A percentile compares a stretch with the other conserved stretches of the same genome.
Conservation (phyloP, 768 basidiomycete species). For the Strobilomyces confusus region DNA sequence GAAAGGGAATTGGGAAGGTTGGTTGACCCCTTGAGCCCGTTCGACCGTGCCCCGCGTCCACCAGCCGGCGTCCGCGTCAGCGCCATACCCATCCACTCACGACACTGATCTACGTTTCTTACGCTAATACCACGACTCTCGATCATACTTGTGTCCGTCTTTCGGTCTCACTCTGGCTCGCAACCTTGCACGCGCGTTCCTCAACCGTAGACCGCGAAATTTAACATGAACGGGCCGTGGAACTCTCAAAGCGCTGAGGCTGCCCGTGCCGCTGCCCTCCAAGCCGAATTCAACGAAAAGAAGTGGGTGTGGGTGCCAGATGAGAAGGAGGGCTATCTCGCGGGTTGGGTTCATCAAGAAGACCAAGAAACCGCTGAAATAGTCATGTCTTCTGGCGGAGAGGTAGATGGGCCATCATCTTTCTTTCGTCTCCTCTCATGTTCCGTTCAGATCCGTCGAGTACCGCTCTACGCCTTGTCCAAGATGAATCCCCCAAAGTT, state of each 20-base stretch:
- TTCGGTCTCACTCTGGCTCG: conserved; percentile 2
- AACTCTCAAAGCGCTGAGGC: conserved; percentile 61
- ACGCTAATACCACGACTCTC: not conserved
- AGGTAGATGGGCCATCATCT: conserved; percentile 45
- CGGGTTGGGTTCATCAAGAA: conserved; percentile 90
- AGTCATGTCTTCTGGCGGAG: conserved; percentile 78
- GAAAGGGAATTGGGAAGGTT: not conserved
- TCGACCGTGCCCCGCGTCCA: not conserved
- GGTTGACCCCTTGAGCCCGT: not conserved
- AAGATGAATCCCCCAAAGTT: conserved; percentile 99
- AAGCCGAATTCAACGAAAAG: conserved; percentile 96
- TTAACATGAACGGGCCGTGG: conserved; percentile 45
- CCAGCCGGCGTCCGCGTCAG: not conserved
- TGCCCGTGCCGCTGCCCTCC: conserved; percentile 80
- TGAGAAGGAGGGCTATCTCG: conserved; percentile 85
- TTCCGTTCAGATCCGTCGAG: conserved; percentile 48
- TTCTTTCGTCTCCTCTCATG: conserved; percentile 3
- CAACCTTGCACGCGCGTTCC: conserved; percentile 12
- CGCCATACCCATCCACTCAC: not conserved
- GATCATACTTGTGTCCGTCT: not conserved
- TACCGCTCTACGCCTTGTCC: conserved; percentile 77
- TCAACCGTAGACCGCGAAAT: conserved; percentile 1
- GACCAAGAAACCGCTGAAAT: conserved; percentile 82
- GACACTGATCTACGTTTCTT: not conserved
- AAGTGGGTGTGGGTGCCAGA: conserved; percentile 99